Percentiles rank a stretch among this genome's conserved stretches.
These are phyloP conservation scores for Podila minutissima DNA, from an alignment of 192 early-diverging fungal genomes.

Conservation along the genomic window DNA sequence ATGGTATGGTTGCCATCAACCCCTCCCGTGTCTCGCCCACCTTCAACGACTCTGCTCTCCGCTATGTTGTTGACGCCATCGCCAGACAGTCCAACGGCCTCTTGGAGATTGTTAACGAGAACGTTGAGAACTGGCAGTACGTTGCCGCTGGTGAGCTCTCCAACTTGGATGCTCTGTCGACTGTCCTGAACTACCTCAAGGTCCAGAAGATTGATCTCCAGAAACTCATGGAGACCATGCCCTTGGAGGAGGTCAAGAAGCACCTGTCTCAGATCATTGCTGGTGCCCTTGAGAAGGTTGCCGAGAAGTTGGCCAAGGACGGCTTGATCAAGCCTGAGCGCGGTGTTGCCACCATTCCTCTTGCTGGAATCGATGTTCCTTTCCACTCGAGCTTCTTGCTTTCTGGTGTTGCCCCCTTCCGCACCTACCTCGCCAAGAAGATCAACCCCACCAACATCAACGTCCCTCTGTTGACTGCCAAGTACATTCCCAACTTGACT, in stretches of 20 bases:
- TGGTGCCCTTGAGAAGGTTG: constrained; percentile 72
- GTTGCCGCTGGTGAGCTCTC: constrained; percentile 89
- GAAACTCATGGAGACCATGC: constrained; percentile 86
- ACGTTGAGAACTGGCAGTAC: constrained; percentile 98
- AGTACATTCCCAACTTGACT: constrained; percentile 97
- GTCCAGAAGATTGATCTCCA: constrained; percentile 86
- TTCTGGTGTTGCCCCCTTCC: constrained; percentile 93
- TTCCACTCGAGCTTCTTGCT: constrained; percentile 97
- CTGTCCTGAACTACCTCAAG: constrained; percentile 90
- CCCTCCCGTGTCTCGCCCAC: constrained; percentile 87
- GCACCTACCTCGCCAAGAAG: constrained; percentile 85
- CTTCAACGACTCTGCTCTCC: constrained; percentile 87
- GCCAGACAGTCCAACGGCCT: constrained; percentile 79
- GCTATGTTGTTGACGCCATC: constrained; percentile 85
- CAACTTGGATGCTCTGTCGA: constrained; percentile 83
- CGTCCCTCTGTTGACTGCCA: constrained; percentile 80
- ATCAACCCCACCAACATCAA: constrained; percentile 86
- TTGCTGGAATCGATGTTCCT: constrained; percentile 94
- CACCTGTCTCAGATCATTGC: constrained; percentile 82
- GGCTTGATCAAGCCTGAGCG: constrained; percentile 79
- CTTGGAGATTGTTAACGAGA: constrained; percentile 97
- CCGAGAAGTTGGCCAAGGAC: constrained; percentile 66
- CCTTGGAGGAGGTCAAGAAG: constrained; percentile 85
- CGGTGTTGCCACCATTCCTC: constrained; percentile 90
- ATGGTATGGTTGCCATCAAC: constrained; percentile 96